A percentile compares a stretch with the other conserved stretches of the same genome.
Conservation (phyloP, 192 early-diverging fungal genomes). For the Linnemannia exigua region DNA sequence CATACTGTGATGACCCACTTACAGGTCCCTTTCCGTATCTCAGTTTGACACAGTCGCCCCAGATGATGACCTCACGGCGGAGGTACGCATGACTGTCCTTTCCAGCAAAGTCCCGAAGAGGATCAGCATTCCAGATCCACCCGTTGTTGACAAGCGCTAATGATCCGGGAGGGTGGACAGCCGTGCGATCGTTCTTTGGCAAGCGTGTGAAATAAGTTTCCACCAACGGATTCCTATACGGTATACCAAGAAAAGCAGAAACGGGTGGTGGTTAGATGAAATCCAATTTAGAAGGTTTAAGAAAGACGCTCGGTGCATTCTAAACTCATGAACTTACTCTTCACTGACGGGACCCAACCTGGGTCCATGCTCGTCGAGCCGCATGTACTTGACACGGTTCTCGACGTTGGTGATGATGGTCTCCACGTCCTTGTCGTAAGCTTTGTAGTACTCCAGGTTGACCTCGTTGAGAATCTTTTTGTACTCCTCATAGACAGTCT, state of each 20-base stretch:
- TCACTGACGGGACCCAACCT: conserved; percentile 81
- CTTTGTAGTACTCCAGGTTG: conserved; percentile 89
- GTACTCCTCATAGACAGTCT: conserved; percentile 64
- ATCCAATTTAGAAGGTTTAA: not conserved
- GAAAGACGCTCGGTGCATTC: not conserved
- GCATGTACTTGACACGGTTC: conserved; percentile 86
- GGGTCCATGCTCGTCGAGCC: conserved; percentile 91
- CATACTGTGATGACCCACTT: conserved; percentile 6
- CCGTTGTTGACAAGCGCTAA: conserved; percentile 95
- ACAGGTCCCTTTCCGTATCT: conserved; percentile 87
- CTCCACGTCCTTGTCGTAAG: conserved; percentile 84
- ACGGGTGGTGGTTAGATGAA: not conserved
- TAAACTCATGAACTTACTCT: conserved; percentile 60
- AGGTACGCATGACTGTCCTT: conserved; percentile 90
- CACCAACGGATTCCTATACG: conserved; percentile 85
- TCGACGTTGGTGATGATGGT: conserved; percentile 80
- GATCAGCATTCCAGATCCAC: conserved; percentile 95
- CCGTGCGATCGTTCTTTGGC: conserved; percentile 67
- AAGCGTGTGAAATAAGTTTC: conserved; percentile 96
- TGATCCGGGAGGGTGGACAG: conserved; percentile 74
- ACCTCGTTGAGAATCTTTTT: conserved; percentile 84
- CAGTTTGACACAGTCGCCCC: conserved; percentile 99
- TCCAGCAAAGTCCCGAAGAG: conserved; percentile 94
- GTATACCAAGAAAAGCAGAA: not conserved
- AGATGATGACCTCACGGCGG: conserved; percentile 95